Evolutionary conservation across 441 rosid species (phyloP).

Genomic region (Biscutella laevigata): DNA sequence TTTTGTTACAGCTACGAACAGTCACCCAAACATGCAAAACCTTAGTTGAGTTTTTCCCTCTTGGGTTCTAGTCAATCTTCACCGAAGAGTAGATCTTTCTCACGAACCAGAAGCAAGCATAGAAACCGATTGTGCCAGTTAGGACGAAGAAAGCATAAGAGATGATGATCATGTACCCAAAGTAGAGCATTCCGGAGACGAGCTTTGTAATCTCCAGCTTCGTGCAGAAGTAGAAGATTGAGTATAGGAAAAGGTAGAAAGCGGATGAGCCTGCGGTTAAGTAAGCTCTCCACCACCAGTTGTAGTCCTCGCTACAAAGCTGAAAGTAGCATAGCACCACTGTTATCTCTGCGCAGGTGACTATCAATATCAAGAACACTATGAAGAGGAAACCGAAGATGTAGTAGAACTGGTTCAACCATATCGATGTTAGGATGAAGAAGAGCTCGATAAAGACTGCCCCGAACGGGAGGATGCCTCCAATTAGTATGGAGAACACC

Average conservation of each 20-base stretch:
- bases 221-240: slow-evolving; percentile 85
- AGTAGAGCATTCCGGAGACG: slow-evolving; percentile 80
- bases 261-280: slow-evolving; percentile 93
- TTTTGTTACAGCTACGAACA: slow-evolving; percentile 26
- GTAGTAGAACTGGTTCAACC: slow-evolving; percentile 98
- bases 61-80: slow-evolving; percentile 63
- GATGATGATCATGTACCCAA: slow-evolving; percentile 76
- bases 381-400: slow-evolving; percentile 96
- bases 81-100: slow-evolving; percentile 86
- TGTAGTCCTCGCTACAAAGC: slow-evolving; percentile 84
- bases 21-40: slow-evolving; percentile 22
- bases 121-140: slow-evolving; percentile 89
- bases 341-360: slow-evolving; percentile 92
- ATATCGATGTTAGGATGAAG: slow-evolving; percentile 93
- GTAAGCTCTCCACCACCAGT: slow-evolving; percentile 99
- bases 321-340: slow-evolving; percentile 94
- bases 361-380: slow-evolving; percentile 67
- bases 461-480: slow-evolving; percentile 94
- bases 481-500: slow-evolving; percentile 73
- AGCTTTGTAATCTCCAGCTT: slow-evolving; percentile 86
- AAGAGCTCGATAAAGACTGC: slow-evolving; percentile 95
- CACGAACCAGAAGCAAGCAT: slow-evolving; percentile 93
- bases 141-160: slow-evolving; percentile 83
- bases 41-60: slow-evolving; percentile 10
- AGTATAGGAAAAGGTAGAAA: slow-evolving; percentile 83